Base-by-base conservation (phyloP, 352 stramenopile species). In the Pelagophyceae sp. region DNA sequence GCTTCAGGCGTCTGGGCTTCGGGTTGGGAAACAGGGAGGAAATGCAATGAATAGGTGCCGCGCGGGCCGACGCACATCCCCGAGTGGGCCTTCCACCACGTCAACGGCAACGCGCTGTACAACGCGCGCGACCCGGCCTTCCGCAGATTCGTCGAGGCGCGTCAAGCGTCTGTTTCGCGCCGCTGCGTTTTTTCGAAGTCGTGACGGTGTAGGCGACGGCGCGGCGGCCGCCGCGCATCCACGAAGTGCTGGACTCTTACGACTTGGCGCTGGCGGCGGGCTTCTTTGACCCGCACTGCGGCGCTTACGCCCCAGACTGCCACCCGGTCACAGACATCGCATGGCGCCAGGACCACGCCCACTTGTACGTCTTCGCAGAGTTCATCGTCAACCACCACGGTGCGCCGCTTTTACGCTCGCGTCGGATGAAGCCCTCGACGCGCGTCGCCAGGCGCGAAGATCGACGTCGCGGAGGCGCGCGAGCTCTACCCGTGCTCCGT, bases 51-150 rank as follows among this genome's bases (percentile, higher is more conserved):
- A 1, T 71, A 27, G 15, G 61, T 6, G 29, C 15, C 33, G 61
- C 61, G 61, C n/a, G 15, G 61, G 15, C 61, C 61, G 15, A 3
- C 11, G 11, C 29, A 35, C n/a, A 19, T 38, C 15, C 29, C 17
- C 61, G 15, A 35, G 1, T 37, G 15, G 15, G 15, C 25, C 61
- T 3, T 37, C 27, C 61, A 1, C 15, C 61, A 71, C 1, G 27
- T 71, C 31, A 71, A 71, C 61, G 61, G 61, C n/a, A 71, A 71
- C 31, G 61, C 61, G 61, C 61, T 71, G n/a, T 71, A 71, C 61
- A 29, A 54, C 45, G 45, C 45, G 45, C 45, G 45, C 11, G 45
- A 54, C 45, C 45, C 45, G 45, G 45, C 23, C 45, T 54, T 54
- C 45, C 45, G 45, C 11, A 11, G 45, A 11, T 54, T 54, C 45